Percentiles rank a stretch among this genome's conserved stretches.
phyloP scores from a whole-genome alignment of 495 filamentous ascomycete genomes.

The Pseudotulostoma volvatum region DNA sequence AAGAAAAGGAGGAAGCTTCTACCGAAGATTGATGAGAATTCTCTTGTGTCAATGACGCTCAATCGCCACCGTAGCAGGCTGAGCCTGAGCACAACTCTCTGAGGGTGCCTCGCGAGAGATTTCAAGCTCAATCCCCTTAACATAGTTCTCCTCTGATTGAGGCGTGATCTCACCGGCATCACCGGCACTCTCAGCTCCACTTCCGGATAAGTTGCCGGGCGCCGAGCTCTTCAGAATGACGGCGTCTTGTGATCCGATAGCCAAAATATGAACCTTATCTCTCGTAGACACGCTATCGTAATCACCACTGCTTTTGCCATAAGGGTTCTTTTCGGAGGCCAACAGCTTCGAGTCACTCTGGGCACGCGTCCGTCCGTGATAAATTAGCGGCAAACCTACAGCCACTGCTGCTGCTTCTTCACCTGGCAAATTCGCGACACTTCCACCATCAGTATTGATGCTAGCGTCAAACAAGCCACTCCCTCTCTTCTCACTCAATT shows the following conservation, averaged over 20 bases:
- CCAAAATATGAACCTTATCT: background rate
- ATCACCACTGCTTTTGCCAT: constrained; percentile 21
- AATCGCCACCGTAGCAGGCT: too few species aligned
- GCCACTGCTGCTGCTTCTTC: constrained; percentile 58
- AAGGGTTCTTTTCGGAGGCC: constrained; percentile 37
- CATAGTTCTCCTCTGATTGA: background rate
- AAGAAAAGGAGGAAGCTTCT: too few species aligned
- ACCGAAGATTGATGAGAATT: too few species aligned
- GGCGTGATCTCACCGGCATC: background rate
- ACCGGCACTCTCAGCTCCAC: constrained; percentile 26
- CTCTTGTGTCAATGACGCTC: too few species aligned
- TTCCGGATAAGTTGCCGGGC: constrained; percentile 23
- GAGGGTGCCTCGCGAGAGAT: too few species aligned
- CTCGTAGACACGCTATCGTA: background rate
- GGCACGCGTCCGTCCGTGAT: constrained; percentile 12
- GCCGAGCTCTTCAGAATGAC: constrained; percentile 17
- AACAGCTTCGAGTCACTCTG: constrained; percentile 29
- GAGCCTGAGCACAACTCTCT: too few species aligned
- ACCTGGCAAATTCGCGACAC: constrained; percentile 26
- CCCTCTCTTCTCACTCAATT: constrained; percentile 37
- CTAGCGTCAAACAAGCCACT: constrained; percentile 38
- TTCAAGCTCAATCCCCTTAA: too few species aligned
- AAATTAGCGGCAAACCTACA: constrained; percentile 40
- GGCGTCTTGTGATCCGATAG: constrained; percentile 6
- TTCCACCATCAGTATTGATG: constrained; percentile 25